Percentiles rank a stretch among this genome's conserved stretches.
These are phyloP conservation scores for Favolaschia claudopus DNA, from an alignment of 768 basidiomycete species.

Conservation along the genomic window DNA sequence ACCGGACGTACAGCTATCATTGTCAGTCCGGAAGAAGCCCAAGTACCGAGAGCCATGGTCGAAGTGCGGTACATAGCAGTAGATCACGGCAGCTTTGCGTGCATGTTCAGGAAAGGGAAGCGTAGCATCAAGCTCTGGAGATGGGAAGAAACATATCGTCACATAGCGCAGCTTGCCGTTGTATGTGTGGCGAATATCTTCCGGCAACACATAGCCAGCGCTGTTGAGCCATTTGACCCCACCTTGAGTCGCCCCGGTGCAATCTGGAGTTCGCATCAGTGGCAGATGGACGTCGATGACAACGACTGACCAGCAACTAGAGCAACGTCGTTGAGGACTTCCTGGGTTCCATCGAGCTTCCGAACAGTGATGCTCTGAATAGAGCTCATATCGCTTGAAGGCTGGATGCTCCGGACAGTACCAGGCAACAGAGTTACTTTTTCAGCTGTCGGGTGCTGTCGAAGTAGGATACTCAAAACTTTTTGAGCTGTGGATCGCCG, in stretches of 20 bases:
- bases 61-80: neutral
- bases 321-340: neutral
- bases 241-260: conserved; percentile 2
- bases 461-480: conserved; percentile 23
- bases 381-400: neutral
- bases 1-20: conserved; percentile 11
- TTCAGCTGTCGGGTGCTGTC: neutral
- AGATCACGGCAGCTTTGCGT: neutral
- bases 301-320: neutral
- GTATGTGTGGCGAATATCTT: neutral
- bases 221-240: conserved; percentile 13
- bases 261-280: neutral
- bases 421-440: conserved; percentile 4
- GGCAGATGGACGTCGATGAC: neutral
- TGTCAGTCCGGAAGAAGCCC: conserved; percentile 6
- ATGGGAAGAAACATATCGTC: neutral
- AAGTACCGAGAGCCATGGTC: neutral
- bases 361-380: neutral
- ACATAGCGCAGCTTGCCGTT: conserved; percentile 10
- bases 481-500: conserved; percentile 31
- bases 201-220: neutral
- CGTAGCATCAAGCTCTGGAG: conserved; percentile 4
- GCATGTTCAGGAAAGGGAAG: conserved; percentile 7
- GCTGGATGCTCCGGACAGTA: neutral
- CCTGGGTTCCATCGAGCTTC: conserved; percentile 2